Conservation (phyloP, 345 rosid genomes). For the Populus simonii region DNA sequence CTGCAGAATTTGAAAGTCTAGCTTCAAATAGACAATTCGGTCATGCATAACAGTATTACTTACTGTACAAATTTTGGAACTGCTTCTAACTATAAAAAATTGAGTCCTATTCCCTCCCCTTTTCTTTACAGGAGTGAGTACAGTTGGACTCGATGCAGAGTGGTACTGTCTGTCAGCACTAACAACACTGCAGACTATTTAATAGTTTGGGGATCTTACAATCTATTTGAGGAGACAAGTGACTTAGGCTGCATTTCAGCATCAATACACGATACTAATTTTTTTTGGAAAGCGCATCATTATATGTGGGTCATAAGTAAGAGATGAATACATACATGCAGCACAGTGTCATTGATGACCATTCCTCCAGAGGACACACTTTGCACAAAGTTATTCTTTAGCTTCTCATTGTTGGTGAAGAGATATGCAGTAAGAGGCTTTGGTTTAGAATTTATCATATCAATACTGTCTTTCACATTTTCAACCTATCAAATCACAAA, state of each 20-base stretch:
- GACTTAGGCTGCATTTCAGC: background rate
- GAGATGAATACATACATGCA: conserved; percentile 44
- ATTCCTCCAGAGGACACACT: conserved; percentile 68
- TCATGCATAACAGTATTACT: background rate
- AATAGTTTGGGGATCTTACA: background rate
- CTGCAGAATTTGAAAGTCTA: conserved; percentile 35
- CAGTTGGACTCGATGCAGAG: background rate
- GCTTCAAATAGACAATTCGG: background rate
- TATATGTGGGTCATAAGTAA: background rate
- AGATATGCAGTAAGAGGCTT: conserved; percentile 66
- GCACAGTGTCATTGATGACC: conserved; percentile 57
- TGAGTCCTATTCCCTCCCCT: background rate
- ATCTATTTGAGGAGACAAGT: background rate
- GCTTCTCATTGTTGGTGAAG: conserved; percentile 55
- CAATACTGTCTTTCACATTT: conserved; percentile 33
- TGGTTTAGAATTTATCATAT: conserved; percentile 42
- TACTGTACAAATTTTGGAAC: background rate
- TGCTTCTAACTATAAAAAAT: background rate
- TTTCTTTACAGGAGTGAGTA: background rate
- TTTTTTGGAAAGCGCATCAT: background rate
- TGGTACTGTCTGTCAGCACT: background rate
- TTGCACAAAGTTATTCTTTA: conserved; percentile 52
- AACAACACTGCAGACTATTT: background rate
- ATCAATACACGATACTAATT: background rate
- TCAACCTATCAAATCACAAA: conserved; percentile 29